Base-by-base conservation (phyloP, 192 early-diverging fungal genomes). In the Coemansia reversa region DNA sequence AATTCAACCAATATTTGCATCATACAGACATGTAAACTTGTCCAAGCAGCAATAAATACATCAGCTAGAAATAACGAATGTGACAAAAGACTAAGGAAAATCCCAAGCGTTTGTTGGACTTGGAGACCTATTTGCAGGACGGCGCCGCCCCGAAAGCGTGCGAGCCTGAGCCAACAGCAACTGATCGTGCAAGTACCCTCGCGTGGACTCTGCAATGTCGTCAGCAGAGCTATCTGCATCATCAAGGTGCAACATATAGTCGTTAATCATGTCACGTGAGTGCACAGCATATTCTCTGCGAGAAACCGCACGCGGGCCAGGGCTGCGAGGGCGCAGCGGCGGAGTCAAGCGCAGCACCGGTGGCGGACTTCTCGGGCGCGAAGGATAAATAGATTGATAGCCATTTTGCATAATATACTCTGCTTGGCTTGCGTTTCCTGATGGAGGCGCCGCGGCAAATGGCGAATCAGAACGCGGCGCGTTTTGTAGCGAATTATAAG, bases 141-240 rank as follows among this genome's bases (percentile, higher is more conserved):
- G 39, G 14, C 39, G 39, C 2, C 9, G 39, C 39, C 1, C 12
- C 6, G 39, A 45, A 16, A 45, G 39, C 1, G 39, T 16, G 39
- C 39, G 39, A 45, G 14, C 39, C 16, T 12, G 39, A 16, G 39
- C 39, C 39, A 45, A 45, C 39, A 16, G 14, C 12, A 45, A 16
- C 39, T 45, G 39, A 45, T 45, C 24, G 8, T 20, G 14, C 54
- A 29, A 28, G 28, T 32, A 32, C 54, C 2, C 54, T 1, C 54
- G 28, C 5, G 27, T 32, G 28, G 52, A 25, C 11, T 27, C 28
- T 2, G 19, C 54, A 0, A 4, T 25, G 54, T 55, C 54, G 54
- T 65, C 63, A 19, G 63, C 55, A 19, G 55, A 51, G 48, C 55
- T 58, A 49, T 65, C 63, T 45, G 27, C 49, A 49, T 65, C 63